Conservation (phyloP, 495 filamentous ascomycete species). For the Neurospora sp. region DNA sequence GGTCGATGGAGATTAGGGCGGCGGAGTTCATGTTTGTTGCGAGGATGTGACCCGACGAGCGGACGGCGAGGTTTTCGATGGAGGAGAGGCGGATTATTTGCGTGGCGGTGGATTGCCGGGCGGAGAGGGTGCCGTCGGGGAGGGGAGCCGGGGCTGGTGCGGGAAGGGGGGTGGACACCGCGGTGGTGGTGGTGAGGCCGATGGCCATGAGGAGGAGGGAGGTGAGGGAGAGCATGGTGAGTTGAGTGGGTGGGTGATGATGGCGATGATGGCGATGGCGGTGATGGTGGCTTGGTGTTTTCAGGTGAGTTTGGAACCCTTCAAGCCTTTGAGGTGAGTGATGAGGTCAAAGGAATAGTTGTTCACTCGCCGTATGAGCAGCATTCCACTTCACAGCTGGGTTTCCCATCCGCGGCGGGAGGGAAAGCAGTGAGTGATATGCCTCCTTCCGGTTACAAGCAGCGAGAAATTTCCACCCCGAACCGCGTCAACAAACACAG, state of each 20-base stretch:
- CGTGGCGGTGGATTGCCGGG: conserved; percentile 18
- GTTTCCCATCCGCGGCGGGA: not conserved
- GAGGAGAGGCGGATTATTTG: conserved; percentile 27
- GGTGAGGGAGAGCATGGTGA: not conserved
- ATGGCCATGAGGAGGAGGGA: not conserved
- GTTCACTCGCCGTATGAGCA: not conserved
- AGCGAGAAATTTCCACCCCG: not conserved
- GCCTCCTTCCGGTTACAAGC: not conserved
- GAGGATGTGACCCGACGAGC: conserved; percentile 35
- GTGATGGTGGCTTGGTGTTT: not conserved
- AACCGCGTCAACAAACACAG: not conserved
- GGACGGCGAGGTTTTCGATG: conserved; percentile 39
- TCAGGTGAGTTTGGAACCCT: not conserved
- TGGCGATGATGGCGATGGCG: no score
- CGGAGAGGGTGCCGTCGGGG: not conserved
- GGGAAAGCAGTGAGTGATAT: not conserved
- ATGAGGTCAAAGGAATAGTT: not conserved
- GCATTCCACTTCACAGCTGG: not conserved
- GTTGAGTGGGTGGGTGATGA: not conserved
- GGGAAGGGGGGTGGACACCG: not conserved
- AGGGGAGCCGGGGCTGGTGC: not conserved
- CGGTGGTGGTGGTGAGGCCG: not conserved
- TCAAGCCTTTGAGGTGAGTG: not conserved
- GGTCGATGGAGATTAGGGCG: conserved; percentile 24
- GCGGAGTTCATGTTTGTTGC: conserved; percentile 29